Evolutionary conservation across 345 rosid genomes (phyloP), one percentile per base, ranked within the genome.

Genomic region (Leavenworthia alabamica): DNA sequence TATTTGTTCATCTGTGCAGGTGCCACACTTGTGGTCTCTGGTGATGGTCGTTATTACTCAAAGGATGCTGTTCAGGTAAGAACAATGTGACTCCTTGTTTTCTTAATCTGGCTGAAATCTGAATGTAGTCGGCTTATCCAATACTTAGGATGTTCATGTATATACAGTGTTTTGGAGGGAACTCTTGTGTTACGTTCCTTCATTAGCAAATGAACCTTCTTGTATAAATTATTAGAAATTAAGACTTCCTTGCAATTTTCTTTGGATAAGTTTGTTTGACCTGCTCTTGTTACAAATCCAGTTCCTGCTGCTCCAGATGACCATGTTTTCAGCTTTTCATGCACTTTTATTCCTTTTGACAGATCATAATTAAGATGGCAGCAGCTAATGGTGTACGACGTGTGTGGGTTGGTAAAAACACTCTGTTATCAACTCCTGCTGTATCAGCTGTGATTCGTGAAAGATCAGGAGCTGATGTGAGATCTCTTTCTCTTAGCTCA

Each of bases 11-110:
- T 59, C 3, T 58, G 31, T 64, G 62, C 71, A 94, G 97, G 99
- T 72, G 93, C 93, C 64, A 90, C 96, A 8, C 96, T 94, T 5
- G 95, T 90, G 67, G 97, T 94, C 73, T 90, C 97, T 76, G 99
- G 99, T 64, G 99, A 94, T 82, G 99, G 99, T 33, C 93, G 97
- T 56, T 94, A 90, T 76, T 94, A 24, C 77, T 94, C 99, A 11
- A 82, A 82, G 79, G 95, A 88, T 70, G 96, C 96, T 53, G 81
- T 94, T 75, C 95, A 94, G 99, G 99, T 94, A 68, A 13, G 4
- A n/a, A 4, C 20, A 9, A 24, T 48, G 24, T 56, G 33, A 13
- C 7, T 47, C 5, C 22, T 26, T 42, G 8, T 40, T 31, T 70
- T 47, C 58, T 9, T 2, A 36, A 45, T 44, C n/a, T 44, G 19